A percentile compares a stretch with the other conserved stretches of the same genome.
These are phyloP conservation scores for Polytrichum formosum DNA, from an alignment of 225 moss, liverwort and hornwort genomes.

Conservation along the genomic window DNA sequence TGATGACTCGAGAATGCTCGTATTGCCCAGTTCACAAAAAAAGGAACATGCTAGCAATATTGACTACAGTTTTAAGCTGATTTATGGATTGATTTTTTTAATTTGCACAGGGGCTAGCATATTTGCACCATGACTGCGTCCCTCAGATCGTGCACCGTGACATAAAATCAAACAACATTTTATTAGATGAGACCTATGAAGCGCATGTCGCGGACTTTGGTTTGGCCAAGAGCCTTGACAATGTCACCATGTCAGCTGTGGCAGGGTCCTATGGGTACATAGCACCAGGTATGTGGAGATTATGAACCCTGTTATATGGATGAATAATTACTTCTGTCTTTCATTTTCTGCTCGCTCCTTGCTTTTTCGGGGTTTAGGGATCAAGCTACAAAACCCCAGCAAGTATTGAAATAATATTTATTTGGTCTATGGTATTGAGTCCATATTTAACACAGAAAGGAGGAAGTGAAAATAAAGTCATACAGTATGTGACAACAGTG, in stretches of 20 bases:
- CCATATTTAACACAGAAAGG: too few species aligned
- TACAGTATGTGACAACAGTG: too few species aligned
- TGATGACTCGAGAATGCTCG: neutral
- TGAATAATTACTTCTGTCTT: neutral
- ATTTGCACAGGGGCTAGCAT: slow-evolving; percentile 38
- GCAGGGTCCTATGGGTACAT: slow-evolving; percentile 55
- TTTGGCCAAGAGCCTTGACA: slow-evolving; percentile 35
- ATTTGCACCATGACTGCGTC: slow-evolving; percentile 36
- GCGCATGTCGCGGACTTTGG: slow-evolving; percentile 54
- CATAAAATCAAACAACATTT: slow-evolving; percentile 56
- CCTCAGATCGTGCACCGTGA: slow-evolving; percentile 51
- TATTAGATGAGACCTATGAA: slow-evolving; percentile 36
- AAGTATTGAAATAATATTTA: too few species aligned
- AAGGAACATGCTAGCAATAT: too few species aligned
- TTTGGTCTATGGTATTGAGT: too few species aligned
- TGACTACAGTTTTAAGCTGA: too few species aligned
- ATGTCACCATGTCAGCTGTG: slow-evolving; percentile 38
- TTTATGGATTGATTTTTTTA: too few species aligned
- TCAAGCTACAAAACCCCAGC: too few species aligned
- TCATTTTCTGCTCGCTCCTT: neutral
- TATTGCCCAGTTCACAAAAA: neutral
- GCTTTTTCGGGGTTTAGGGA: neutral
- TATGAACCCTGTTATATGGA: neutral
- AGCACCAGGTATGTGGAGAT: slow-evolving; percentile 38
- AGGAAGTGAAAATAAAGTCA: too few species aligned